Conservation (phyloP, 2,329 filamentous ascomycete species). For the Aureobasidium uvarum region DNA sequence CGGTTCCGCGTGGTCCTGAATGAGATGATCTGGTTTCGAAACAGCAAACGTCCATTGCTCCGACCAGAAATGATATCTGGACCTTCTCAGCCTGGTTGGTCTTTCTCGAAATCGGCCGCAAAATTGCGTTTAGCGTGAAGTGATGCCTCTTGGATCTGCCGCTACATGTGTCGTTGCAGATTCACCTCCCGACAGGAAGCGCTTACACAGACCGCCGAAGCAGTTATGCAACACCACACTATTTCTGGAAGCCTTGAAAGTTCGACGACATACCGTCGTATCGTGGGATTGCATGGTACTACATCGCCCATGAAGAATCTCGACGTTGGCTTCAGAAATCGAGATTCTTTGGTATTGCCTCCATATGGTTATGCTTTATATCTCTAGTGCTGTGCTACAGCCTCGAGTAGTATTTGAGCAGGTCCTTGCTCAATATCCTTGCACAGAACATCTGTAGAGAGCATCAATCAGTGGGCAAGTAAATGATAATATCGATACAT, state of each 20-base stretch:
- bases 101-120: background rate
- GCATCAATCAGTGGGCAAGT: background rate
- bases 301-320: background rate
- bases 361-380: background rate
- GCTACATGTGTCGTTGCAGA: background rate
- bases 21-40: background rate
- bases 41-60: background rate
- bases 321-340: background rate
- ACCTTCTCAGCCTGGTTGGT: background rate
- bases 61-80: background rate
- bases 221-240: background rate
- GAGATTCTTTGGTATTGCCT: background rate
- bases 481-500: background rate
- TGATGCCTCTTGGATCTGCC: background rate
- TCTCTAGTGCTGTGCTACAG: background rate
- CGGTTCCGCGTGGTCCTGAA: constrained; percentile 16
- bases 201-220: background rate
- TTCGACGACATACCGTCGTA: background rate
- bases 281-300: background rate
- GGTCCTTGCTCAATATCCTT: background rate
- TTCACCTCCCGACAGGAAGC: background rate
- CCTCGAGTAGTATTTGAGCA: background rate
- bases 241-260: background rate
- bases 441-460: background rate
- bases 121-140: background rate